phyloP scores from a whole-genome alignment of 177 flowering plant species.

The Vitis hybrid region DNA sequence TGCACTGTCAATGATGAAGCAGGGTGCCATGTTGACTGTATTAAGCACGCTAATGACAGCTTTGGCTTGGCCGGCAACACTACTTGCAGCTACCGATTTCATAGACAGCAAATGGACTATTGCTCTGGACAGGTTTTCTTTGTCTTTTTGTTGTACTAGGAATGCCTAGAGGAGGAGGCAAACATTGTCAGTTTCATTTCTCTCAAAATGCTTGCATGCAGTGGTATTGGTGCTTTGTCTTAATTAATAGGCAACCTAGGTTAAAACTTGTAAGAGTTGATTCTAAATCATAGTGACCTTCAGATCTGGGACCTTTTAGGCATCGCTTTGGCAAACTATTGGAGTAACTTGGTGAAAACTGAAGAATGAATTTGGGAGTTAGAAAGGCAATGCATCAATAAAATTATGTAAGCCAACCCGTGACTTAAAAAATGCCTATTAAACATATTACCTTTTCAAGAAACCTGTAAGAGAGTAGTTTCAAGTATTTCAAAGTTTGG shows the following conservation, averaged over 20 bases:
- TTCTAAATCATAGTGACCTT: background rate
- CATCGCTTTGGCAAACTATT: no score
- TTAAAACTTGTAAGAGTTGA: background rate
- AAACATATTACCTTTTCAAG: no score
- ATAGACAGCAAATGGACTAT: conserved; percentile 98
- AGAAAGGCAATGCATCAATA: no score
- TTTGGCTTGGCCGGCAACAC: conserved; percentile 94
- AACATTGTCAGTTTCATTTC: background rate
- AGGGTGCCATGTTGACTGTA: conserved; percentile 99
- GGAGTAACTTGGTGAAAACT: no score
- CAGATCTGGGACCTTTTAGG: no score
- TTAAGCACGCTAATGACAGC: conserved; percentile 76
- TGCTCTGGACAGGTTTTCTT: conserved; percentile 82
- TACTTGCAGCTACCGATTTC: conserved; percentile 74
- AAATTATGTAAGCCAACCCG: no score
- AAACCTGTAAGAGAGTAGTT: no score
- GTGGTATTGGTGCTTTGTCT: background rate
- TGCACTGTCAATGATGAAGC: conserved; percentile 86
- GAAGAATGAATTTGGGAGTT: no score
- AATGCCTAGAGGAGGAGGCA: conserved; percentile 1
- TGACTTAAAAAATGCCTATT: no score
- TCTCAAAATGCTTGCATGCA: conserved; percentile 2
- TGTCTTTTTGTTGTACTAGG: conserved; percentile 1
- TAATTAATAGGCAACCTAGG: background rate
- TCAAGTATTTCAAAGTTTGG: no score